Evolutionary conservation across 768 basidiomycete species (phyloP).

Genomic region (Podaxis rugospora): DNA sequence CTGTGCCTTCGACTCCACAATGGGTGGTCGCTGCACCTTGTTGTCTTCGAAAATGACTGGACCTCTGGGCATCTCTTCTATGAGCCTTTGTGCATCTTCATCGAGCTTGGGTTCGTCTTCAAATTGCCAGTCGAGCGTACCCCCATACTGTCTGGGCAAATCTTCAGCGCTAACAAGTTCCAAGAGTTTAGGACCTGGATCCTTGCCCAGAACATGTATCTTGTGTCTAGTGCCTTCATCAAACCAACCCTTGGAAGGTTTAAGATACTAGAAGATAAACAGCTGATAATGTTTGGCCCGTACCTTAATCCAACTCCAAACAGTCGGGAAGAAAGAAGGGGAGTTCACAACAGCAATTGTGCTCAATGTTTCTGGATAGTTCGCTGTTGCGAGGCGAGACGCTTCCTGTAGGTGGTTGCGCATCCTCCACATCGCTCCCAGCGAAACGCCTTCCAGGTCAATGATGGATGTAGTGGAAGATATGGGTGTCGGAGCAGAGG

Average conservation of each 20-base stretch:
- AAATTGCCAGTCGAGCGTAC: constrained; percentile 66
- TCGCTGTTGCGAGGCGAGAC: constrained; percentile 66
- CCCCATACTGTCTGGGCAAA: constrained; percentile 72
- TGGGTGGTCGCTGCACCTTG: constrained; percentile 15
- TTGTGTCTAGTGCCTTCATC: constrained; percentile 76
- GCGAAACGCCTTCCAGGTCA: constrained; percentile 60
- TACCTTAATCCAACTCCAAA: constrained; percentile 85
- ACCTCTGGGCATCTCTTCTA: constrained; percentile 54
- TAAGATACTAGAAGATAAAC: background rate
- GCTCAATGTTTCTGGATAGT: constrained; percentile 77
- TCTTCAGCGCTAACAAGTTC: constrained; percentile 39
- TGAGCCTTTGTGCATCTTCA: constrained; percentile 37
- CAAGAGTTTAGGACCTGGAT: constrained; percentile 48
- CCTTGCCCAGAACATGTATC: constrained; percentile 67
- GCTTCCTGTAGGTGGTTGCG: constrained; percentile 74
- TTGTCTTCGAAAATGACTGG: constrained; percentile 49
- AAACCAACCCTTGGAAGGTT: constrained; percentile 56
- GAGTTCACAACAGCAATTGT: constrained; percentile 72
- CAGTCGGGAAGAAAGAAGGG: constrained; percentile 75
- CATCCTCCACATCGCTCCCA: constrained; percentile 65
- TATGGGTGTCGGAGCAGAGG: constrained; percentile 46
- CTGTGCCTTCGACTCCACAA: constrained; percentile 16
- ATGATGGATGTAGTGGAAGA: constrained; percentile 65
- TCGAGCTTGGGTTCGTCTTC: constrained; percentile 67
- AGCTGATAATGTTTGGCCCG: constrained; percentile 1